phyloP scores from a whole-genome alignment of 352 stramenopile species.

The Phytophthora megakarya region DNA sequence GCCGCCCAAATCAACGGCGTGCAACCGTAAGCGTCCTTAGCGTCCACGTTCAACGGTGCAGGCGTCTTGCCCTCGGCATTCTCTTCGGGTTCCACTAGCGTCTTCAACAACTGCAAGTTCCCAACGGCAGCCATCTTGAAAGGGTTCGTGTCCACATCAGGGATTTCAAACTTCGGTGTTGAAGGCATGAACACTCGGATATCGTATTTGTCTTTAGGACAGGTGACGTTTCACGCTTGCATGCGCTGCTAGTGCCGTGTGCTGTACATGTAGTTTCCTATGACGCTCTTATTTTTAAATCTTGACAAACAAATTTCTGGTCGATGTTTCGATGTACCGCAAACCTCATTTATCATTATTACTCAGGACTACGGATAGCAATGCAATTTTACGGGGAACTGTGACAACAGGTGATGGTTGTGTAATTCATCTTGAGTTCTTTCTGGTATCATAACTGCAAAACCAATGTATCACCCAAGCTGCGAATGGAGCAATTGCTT shows the following conservation, averaged over 20 bases:
- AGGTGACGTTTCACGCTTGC: slow-evolving; percentile 27
- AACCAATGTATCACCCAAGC: slow-evolving; percentile 16
- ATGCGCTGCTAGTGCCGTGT: too few species aligned
- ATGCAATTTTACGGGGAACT: too few species aligned
- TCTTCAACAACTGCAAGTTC: slow-evolving; percentile 72
- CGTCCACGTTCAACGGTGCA: slow-evolving; percentile 72
- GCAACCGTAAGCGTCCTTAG: slow-evolving; percentile 82
- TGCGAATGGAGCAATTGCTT: slow-evolving; percentile 23
- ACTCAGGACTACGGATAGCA: too few species aligned
- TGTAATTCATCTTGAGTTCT: too few species aligned
- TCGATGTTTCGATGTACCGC: too few species aligned
- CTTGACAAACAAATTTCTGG: too few species aligned
- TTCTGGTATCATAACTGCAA: slow-evolving; percentile 4
- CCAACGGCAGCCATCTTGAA: slow-evolving; percentile 87
- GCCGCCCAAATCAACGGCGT: slow-evolving; percentile 82
- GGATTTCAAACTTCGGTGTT: slow-evolving; percentile 70
- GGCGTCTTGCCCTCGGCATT: slow-evolving; percentile 43
- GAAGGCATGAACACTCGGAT: slow-evolving; percentile 24
- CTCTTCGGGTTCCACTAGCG: slow-evolving; percentile 62
- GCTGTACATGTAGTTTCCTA: too few species aligned
- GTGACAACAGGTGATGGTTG: too few species aligned
- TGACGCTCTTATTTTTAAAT: too few species aligned
- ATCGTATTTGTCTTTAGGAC: neutral
- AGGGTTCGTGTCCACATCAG: slow-evolving; percentile 82
- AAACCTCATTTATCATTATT: too few species aligned